Evolutionary conservation across 306 rosid species (phyloP), one percentile per base, ranked within the genome.

Genomic region (Fragaria ananassa): DNA sequence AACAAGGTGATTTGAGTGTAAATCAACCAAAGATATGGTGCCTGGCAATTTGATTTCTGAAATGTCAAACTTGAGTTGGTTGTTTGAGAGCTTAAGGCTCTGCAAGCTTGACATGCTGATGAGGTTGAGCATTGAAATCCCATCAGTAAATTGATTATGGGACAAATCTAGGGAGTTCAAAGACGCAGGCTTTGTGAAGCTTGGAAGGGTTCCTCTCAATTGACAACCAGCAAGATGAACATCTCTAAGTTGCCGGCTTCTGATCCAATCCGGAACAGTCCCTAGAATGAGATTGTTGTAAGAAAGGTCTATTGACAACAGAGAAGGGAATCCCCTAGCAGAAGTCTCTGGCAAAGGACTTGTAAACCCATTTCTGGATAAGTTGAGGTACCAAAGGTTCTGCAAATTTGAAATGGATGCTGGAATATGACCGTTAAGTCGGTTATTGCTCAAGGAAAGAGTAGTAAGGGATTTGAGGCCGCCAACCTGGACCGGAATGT

Each of bases 141-240:
- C 92, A 74, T 15, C 88, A 58, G 82, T 83, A 50, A 95, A 84
- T 35, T 60, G 86, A 66, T 95, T 95, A 29, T 88, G 90, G 50
- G 99, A 95, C 29, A 95, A 84, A 86, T 95, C 99, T 25, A 95
- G 85, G 83, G 97, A 90, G 85, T 53, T 88, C 82, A 95, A 77
- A 62, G 97, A 86, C 41, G 74, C 87, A 9, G 96, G 89, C 73
- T 69, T 83, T 64, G 78, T 45, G 54, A 95, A 95, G 42, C 62
- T 86, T 41, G 97, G 97, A 67, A 95, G 96, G 66, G 75, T 69
- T 70, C 99, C 97, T 76, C 78, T 84, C 74, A 95, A 77, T 70
- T 84, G 83, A 75, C 99, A 95, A 72, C 99, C 91, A 14, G 99
- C 99, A 45, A 95, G 87, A 74, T 76, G 88, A 37, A 90, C 93